Conservation (phyloP, 208 protist species). For the Crithidia sp. region DNA sequence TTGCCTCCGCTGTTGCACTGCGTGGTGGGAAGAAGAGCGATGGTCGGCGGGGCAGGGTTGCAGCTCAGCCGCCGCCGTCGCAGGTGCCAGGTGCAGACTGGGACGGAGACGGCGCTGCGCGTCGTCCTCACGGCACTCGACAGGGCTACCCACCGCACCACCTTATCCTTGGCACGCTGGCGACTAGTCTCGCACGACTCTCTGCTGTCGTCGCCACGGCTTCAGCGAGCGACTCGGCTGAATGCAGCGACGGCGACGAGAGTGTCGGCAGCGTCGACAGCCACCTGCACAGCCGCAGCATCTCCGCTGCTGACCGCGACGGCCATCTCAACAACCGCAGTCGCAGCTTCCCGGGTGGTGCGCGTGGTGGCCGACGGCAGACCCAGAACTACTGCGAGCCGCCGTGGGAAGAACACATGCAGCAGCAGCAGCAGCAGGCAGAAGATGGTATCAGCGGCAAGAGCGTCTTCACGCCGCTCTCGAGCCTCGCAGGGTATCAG, state of each 20-base stretch:
- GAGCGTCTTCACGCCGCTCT: slow-evolving; percentile 10
- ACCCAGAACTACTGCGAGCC: slow-evolving; percentile 14
- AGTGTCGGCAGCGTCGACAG: slow-evolving; percentile 1
- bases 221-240: slow-evolving; percentile 12
- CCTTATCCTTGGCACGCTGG: slow-evolving; percentile 20
- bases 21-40: background rate
- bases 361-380: background rate
- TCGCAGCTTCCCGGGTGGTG: slow-evolving; percentile 8
- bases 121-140: background rate
- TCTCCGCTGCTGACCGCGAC: background rate
- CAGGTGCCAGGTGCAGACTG: background rate
- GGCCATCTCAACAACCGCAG: background rate
- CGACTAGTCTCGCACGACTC: slow-evolving; percentile 25
- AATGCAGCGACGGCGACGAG: slow-evolving; percentile 7
- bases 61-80: background rate
- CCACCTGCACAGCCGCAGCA: background rate
- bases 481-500: background rate
- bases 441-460: background rate
- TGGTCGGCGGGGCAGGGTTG: background rate
- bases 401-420: background rate
- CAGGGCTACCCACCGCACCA: background rate
- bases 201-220: slow-evolving; percentile 5
- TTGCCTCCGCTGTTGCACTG: background rate
- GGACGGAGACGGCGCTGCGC: background rate
- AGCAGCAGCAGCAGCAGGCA: background rate